Conservation (phyloP, 83 land plant genomes). For the Picea mariana region DNA sequence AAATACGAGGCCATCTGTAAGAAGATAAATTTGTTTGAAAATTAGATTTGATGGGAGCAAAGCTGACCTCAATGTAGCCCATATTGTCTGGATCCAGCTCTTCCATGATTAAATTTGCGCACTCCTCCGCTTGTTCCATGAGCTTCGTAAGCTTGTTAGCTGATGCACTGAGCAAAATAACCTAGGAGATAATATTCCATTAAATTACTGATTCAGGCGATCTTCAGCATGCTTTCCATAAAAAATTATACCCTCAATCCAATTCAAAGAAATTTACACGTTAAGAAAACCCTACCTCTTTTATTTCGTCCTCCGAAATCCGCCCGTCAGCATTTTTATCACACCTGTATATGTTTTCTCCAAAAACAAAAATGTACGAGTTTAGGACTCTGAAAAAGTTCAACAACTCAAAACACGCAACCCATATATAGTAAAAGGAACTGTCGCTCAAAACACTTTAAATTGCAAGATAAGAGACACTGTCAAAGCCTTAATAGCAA, state of each 20-base stretch:
- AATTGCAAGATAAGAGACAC: too few relatives aligned
- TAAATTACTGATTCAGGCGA: background rate
- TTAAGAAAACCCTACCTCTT: conserved; percentile 46
- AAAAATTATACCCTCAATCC: background rate
- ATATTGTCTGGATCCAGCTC: conserved; percentile 56
- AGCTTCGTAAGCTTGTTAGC: conserved; percentile 73
- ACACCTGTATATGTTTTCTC: conserved; percentile 48
- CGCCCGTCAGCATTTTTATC: conserved; percentile 88
- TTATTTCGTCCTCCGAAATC: conserved; percentile 80
- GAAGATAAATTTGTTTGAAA: background rate
- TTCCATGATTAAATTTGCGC: conserved; percentile 83
- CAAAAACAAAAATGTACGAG: background rate
- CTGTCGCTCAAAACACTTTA: background rate
- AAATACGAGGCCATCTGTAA: background rate
- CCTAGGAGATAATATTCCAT: conserved; percentile 24
- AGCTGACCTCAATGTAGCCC: conserved; percentile 62
- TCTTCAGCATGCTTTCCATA: background rate
- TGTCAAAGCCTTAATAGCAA: too few relatives aligned
- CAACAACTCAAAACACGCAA: background rate
- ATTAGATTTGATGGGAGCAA: background rate
- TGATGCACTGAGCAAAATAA: conserved; percentile 74
- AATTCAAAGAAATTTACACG: background rate
- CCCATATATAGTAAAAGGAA: background rate
- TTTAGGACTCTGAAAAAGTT: background rate
- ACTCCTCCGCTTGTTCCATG: conserved; percentile 61